Evolutionary conservation across 163 green algal species (phyloP).

Genomic region (Scenedesmus sp.): DNA sequence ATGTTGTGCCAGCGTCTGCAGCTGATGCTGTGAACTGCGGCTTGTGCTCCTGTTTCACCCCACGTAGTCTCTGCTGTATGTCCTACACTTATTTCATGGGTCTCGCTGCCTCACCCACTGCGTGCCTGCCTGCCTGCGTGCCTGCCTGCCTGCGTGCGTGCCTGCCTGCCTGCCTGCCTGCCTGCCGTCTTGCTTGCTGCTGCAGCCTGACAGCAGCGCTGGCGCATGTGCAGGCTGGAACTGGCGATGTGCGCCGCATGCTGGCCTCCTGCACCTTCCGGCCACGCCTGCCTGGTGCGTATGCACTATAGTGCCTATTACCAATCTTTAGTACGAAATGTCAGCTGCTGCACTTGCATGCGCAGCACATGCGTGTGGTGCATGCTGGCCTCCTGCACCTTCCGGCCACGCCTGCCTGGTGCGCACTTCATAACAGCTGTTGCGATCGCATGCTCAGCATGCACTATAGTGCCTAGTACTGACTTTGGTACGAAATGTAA

Average conservation of each 20-base stretch:
- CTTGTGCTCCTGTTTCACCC: not conserved
- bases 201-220: conserved; percentile 73
- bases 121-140: not conserved
- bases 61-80: not conserved
- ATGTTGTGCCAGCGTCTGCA: too few species aligned
- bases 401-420: conserved; percentile 86
- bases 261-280: conserved; percentile 76
- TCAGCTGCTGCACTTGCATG: not conserved
- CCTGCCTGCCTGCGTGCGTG: not conserved
- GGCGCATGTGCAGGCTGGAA: conserved; percentile 71
- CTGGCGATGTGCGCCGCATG: conserved; percentile 75
- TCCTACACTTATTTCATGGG: too few species aligned
- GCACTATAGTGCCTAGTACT: too few species aligned
- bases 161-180: not conserved
- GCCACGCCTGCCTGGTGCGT: conserved; percentile 81
- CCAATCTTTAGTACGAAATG: not conserved
- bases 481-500: too few species aligned
- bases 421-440: not conserved
- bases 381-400: conserved; percentile 69
- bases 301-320: not conserved
- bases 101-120: not conserved
- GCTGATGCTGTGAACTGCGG: not conserved
- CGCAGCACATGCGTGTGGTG: conserved; percentile 32
- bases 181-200: not conserved
- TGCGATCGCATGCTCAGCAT: not conserved